Base-by-base conservation (phyloP, 805 yeast species). In the Schwanniomyces yamadae region DNA sequence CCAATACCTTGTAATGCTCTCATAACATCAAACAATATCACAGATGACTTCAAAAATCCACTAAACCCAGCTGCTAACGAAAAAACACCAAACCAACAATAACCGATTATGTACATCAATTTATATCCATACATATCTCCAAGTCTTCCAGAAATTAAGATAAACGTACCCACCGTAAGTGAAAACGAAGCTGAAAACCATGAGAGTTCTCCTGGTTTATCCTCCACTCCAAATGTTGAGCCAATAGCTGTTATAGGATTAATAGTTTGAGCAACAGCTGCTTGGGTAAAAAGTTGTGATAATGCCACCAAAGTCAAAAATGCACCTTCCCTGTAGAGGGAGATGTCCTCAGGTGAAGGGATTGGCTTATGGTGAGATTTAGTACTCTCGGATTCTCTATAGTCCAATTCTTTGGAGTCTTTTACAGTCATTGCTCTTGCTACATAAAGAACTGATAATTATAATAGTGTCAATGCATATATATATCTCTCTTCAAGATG, bases 91-190 rank as follows among this genome's bases (percentile, higher is more conserved):
- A 46, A 44, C 47, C 57, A 44, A 2, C 42, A 31, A 23, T 46
- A 54, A 3, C 66, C 66, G 8, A 54, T 28, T 8, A 59, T 27
- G 39, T 45, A 59, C 35, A 62, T 32, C 23, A 25, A 40, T 39
- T 63, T 63, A 42, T 61, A 61, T 15, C 68, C 69, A 37, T 54
- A 55, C 47, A 60, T 39, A 38, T 62, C 68, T 10, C 68, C 69
- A 16, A 63, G 31, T 20, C 65, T 49, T 2, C 69, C 69, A 2
- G 59, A 49, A 1, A 58, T 47, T 10, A 62, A 43, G 30, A 62
- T 62, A 34, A 63, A 63, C 2, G 68, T 61, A 11, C 69, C 69
- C 12, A 59, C 65, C 1, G 64, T 59, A 28, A 63, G 45, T 3
- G 67, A 56, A 28, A 50, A 61, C 1, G 64, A 46, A 1, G 66